Conservation (phyloP, 2,329 filamentous ascomycete species). For the Epichloe hybrida region DNA sequence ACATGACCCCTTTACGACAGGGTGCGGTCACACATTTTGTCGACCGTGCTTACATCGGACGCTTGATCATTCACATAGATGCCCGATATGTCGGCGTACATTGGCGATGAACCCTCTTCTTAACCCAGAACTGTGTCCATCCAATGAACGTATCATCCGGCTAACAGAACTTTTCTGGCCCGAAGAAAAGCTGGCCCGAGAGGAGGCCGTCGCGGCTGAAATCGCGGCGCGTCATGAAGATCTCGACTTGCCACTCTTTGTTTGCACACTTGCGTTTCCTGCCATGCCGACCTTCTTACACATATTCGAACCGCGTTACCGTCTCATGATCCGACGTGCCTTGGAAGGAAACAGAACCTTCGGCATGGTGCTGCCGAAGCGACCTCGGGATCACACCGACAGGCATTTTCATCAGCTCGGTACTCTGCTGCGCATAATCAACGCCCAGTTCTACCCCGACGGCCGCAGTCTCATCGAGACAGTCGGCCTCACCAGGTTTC, state of each 20-base stretch:
- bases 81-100: conserved; percentile 63
- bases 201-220: conserved; percentile 41
- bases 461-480: conserved; percentile 74
- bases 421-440: conserved; percentile 63
- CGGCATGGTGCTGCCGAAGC: conserved; percentile 69
- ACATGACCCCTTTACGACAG: conserved; percentile 69
- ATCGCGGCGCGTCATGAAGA: conserved; percentile 41
- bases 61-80: conserved; percentile 63
- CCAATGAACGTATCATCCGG: conserved; percentile 49
- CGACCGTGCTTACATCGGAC: conserved; percentile 63
- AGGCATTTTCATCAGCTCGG: conserved; percentile 56
- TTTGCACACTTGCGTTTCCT: conserved; percentile 72
- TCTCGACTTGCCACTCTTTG: conserved; percentile 57
- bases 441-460: conserved; percentile 60
- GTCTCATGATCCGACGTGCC: conserved; percentile 73
- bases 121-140: conserved; percentile 27
- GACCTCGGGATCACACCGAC: conserved; percentile 23
- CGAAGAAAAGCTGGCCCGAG: conserved; percentile 46
- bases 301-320: conserved; percentile 85
- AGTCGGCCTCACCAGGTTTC: conserved; percentile 63
- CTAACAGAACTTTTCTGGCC: conserved; percentile 59
- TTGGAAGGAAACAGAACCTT: conserved; percentile 61
- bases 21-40: conserved; percentile 84
- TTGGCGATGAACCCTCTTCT: conserved; percentile 37
- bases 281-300: conserved; percentile 75